Base-by-base conservation (phyloP, 345 rosid species). In the Boechera divaricarpa region DNA sequence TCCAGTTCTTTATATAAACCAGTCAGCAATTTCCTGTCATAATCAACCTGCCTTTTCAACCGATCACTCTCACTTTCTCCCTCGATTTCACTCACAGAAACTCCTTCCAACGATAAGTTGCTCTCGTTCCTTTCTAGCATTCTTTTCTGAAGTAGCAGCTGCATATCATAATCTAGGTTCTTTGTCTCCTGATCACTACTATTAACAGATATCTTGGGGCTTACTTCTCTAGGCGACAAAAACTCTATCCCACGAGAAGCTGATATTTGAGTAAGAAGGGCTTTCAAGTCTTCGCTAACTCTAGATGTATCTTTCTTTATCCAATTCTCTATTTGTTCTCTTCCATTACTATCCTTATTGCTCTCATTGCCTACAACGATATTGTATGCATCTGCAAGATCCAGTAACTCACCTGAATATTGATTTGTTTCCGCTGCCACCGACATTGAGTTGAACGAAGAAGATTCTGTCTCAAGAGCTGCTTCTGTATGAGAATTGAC, bases 61-160 rank as follows among this genome's bases (percentile, higher is more conserved):
- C 97, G 83, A 77, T 90, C 99, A 52, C 78, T 79, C 63, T 80
- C 69, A 67, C 83, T 85, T 84, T 95, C 98, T 54, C 99, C 98
- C 67, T 95, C 99, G 47, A 95, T 88, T 83, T 92, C 99, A n/a
- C 86, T 78, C 66, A 92, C 90, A 15, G 81, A 53, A 76, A 88
- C 88, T 66, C 90, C 97, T 73, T 95, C 99, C 44, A 89, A 62
- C 5, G 99, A 95, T 77, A 87, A 72, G 61, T 84, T 87, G 55
- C 98, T 92, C 82, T 95, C 99, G 32, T 95, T 92, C 70, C 98
- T 86, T 67, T 95, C 99, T 0, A 90, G 97, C 47, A 96, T 81
- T 73, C 85, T 76, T 82, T 81, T 88, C 78, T 81, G 90, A 62
- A 90, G 87, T 72, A 87, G 83, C 39, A 83, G 41, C 64, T 89